phyloP scores from a whole-genome alignment of 176 grass and related monocot species.

The Eremochloa ophiuroides region DNA sequence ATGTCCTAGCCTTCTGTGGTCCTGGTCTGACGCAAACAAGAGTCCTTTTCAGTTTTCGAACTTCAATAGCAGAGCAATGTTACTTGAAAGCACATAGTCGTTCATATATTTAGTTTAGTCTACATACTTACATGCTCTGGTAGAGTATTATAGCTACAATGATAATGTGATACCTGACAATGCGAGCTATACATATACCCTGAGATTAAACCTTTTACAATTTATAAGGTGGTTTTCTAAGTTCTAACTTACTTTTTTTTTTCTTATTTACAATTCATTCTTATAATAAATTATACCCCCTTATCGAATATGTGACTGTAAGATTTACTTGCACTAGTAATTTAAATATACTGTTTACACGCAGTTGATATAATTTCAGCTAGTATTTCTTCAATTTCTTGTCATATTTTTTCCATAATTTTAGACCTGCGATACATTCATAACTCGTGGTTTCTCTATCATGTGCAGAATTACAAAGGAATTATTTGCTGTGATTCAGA shows the following conservation, averaged over 20 bases:
- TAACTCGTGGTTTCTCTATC: constrained; percentile 21
- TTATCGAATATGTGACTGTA: background rate
- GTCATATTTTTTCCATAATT: constrained; percentile 1
- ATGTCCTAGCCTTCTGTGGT: background rate
- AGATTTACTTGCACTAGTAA: background rate
- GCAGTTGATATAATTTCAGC: constrained; percentile 17
- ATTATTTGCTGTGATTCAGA: constrained; percentile 47
- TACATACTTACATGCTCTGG: background rate
- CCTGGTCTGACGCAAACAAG: background rate
- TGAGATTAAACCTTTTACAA: background rate
- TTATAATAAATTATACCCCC: background rate
- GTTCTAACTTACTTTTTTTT: too few relatives aligned
- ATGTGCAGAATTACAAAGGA: constrained; percentile 39
- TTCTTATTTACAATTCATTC: background rate
- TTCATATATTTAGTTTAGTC: constrained; percentile 3
- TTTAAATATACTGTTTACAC: background rate
- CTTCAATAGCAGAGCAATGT: background rate
- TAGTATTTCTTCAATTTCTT: background rate
- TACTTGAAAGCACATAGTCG: background rate
- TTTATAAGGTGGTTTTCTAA: background rate
- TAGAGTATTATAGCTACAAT: background rate
- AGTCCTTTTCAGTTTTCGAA: background rate
- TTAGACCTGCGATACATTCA: background rate
- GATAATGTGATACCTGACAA: background rate
- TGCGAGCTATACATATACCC: background rate